These are phyloP conservation scores for Sporothrix globosa DNA, from an alignment of 2,329 filamentous ascomycete species.

Conservation along the genomic window DNA sequence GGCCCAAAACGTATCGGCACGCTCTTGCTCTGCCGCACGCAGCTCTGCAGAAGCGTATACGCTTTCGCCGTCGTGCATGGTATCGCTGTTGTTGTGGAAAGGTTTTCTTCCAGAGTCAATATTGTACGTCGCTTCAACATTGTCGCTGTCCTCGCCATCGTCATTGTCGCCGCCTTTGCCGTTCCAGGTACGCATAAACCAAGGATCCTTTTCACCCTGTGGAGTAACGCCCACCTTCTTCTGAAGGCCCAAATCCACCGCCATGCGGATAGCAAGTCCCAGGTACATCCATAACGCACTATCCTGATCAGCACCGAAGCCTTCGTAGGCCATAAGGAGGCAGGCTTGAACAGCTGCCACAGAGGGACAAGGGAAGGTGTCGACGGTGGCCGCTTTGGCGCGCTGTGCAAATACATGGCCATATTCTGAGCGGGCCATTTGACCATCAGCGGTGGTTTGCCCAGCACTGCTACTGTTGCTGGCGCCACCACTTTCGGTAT, in stretches of 20 bases:
- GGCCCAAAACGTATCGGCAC: conserved; percentile 86
- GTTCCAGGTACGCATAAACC: conserved; percentile 52
- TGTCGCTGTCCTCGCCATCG: conserved; percentile 36
- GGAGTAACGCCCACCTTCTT: conserved; percentile 75
- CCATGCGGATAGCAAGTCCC: conserved; percentile 73
- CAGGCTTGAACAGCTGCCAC: conserved; percentile 84
- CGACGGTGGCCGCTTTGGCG: conserved; percentile 79
- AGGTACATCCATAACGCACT: conserved; percentile 94
- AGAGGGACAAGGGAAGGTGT: conserved; percentile 80
- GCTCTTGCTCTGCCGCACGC: conserved; percentile 73
- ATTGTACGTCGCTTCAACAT: conserved; percentile 35
- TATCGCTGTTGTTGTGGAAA: conserved; percentile 45
- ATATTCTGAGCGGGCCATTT: conserved; percentile 62
- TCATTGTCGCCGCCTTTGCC: conserved; percentile 43
- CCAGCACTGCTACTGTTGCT: conserved; percentile 36
- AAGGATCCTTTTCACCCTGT: conserved; percentile 57
- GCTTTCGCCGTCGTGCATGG: conserved; percentile 43
- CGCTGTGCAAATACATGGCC: conserved; percentile 79
- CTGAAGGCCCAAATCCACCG: conserved; percentile 74
- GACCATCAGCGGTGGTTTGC: not conserved
- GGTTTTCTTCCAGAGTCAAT: conserved; percentile 40
- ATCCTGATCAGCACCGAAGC: conserved; percentile 85
- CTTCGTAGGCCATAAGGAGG: conserved; percentile 81
- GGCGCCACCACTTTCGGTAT: conserved; percentile 41
- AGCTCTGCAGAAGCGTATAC: conserved; percentile 55